phyloP scores from a whole-genome alignment of 2,329 filamentous ascomycete species.

The Penicillium sumatraense region DNA sequence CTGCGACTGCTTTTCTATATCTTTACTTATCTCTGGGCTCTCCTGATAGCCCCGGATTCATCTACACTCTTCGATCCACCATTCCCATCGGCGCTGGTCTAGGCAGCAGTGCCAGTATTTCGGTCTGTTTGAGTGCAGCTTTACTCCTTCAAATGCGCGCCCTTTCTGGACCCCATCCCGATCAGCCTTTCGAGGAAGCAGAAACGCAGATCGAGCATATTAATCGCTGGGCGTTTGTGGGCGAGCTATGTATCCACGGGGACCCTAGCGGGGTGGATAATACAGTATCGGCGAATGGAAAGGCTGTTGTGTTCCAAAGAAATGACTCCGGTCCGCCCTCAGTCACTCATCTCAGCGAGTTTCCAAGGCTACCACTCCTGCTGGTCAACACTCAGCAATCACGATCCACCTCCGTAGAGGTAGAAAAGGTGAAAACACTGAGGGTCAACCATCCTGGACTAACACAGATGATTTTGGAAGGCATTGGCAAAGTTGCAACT shows the following conservation, averaged over 20 bases:
- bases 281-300: constrained; percentile 90
- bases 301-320: constrained; percentile 89
- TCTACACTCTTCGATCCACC: constrained; percentile 90
- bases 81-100: constrained; percentile 91
- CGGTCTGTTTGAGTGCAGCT: constrained; percentile 83
- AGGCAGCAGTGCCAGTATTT: constrained; percentile 92
- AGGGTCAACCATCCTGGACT: constrained; percentile 74
- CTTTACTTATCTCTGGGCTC: constrained; percentile 87
- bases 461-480: constrained; percentile 78
- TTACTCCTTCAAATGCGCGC: constrained; percentile 87
- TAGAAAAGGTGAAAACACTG: constrained; percentile 80
- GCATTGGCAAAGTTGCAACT: constrained; percentile 71
- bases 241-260: constrained; percentile 95
- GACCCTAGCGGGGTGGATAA: constrained; percentile 98
- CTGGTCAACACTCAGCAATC: constrained; percentile 87
- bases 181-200: constrained; percentile 87
- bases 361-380: constrained; percentile 88
- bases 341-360: constrained; percentile 79
- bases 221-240: constrained; percentile 96
- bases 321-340: constrained; percentile 77
- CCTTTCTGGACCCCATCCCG: constrained; percentile 85
- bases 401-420: constrained; percentile 83
- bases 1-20: constrained; percentile 87
- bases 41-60: constrained; percentile 75
- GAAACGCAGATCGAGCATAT: constrained; percentile 90